Evolutionary conservation across 768 basidiomycete genomes (phyloP), one percentile per base, ranked within the genome.

Genomic region (Podaxis sp.): DNA sequence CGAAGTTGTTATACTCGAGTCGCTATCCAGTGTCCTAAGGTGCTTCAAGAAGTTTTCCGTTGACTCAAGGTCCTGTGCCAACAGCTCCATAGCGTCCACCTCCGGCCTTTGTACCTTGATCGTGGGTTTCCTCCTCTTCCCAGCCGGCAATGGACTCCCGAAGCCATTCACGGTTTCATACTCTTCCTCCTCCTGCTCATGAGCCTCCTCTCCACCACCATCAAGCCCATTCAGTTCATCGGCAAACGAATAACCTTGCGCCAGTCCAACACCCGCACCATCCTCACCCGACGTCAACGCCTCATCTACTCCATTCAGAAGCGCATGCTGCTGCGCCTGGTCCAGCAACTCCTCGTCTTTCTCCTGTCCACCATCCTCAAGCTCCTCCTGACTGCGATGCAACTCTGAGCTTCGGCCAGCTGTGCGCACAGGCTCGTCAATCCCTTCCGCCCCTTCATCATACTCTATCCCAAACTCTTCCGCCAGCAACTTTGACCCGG

Each of bases 381-480:
- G 2, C 22, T 53, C 26, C 15, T 30, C 40, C 40, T 40, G 24
- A 8, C 13, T 42, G 33, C 17, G 24, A 7, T 46, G 44, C 26
- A 39, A 3, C 26, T 5, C 33, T 22, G 61, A 61, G 9, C 38
- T 48, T n/a, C 59, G 59, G 51, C 30, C 7, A 4, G 24, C 24
- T 22, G 49, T 62, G 67, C 40, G 46, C 60, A 40, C 64, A 26
- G 61, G 63, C 61, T 84, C 84, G 70, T 90, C 92, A 61, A 89
- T 90, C 42, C 89, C 90, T 75, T 93, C 90, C 30, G 89, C 90
- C 51, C 90, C 92, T 71, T 93, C 91, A 65, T 94, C 93, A 66
- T 90, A 93, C 70, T 94, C 93, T 65, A 95, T 88, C 9, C 93
- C 93, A 66, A 95, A 92, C 73, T 95, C 93, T 74, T 94, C 93